phyloP scores from a whole-genome alignment of 1,284 basidiomycete species.

The Golubevia pallescens region DNA sequence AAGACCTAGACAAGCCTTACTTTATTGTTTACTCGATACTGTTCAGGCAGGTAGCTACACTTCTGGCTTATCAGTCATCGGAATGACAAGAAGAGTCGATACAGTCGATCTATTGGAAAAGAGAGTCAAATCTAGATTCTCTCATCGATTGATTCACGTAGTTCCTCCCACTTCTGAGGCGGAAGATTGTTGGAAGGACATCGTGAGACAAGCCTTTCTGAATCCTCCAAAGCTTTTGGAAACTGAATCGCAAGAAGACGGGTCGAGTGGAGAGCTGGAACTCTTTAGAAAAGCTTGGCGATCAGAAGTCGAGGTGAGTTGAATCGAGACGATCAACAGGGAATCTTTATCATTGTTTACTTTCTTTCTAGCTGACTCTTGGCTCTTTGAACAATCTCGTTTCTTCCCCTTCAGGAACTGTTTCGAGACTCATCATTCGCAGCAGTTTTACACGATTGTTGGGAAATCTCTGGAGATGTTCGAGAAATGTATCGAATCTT shows the following conservation, averaged over 20 bases:
- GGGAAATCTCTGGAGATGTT: too few relatives aligned
- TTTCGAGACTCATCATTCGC: too few relatives aligned
- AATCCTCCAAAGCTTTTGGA: neutral
- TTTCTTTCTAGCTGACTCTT: too few relatives aligned
- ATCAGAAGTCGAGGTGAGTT: conserved; percentile 8
- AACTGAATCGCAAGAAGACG: neutral
- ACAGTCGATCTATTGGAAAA: conserved; percentile 56
- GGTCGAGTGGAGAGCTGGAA: neutral
- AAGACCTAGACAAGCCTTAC: conserved; percentile 48
- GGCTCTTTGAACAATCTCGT: too few relatives aligned
- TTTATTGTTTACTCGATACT: conserved; percentile 59
- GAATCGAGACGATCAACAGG: conserved; percentile 6
- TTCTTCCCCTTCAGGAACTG: too few relatives aligned
- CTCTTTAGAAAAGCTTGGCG: conserved; percentile 18
- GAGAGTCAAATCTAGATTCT: conserved; percentile 58
- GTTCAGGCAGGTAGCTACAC: conserved; percentile 54
- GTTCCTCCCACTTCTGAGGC: conserved; percentile 19
- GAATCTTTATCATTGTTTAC: neutral
- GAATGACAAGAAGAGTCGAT: conserved; percentile 44
- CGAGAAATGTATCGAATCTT: too few relatives aligned
- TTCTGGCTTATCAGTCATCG: conserved; percentile 48
- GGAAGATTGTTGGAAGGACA: conserved; percentile 20
- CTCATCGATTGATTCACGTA: conserved; percentile 51
- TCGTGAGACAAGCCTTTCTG: conserved; percentile 26
- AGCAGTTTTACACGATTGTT: too few relatives aligned